Percentiles rank a stretch among this genome's conserved stretches.
Conservation (phyloP, 2,329 filamentous ascomycete genomes). For the Annulohypoxylon truncatum region DNA sequence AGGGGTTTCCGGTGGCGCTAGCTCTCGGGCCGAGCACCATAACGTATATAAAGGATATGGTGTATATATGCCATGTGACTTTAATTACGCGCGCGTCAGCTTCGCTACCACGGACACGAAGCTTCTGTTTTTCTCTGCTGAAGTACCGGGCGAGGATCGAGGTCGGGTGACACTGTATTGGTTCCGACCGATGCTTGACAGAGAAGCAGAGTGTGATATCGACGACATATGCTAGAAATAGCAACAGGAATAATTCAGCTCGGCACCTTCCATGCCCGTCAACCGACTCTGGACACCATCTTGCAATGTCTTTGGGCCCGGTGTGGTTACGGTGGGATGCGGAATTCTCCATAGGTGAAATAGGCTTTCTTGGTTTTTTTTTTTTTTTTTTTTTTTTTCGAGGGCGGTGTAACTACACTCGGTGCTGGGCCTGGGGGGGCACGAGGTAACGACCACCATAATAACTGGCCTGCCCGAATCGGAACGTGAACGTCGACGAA, state of each 20-base stretch:
- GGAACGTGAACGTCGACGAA: background rate
- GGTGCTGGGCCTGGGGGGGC: background rate
- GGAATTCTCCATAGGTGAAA: background rate
- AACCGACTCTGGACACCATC: conserved; percentile 14
- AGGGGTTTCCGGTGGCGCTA: background rate
- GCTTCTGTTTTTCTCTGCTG: conserved; percentile 1
- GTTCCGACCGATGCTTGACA: conserved; percentile 4
- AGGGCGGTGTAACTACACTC: conserved; percentile 1
- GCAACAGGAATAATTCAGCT: background rate
- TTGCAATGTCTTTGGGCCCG: background rate
- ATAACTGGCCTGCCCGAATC: conserved; percentile 1
- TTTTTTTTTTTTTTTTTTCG: too few species aligned
- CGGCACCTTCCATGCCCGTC: conserved; percentile 15
- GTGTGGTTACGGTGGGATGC: background rate
- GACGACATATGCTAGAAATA: conserved; percentile 10
- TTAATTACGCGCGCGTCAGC: conserved; percentile 10
- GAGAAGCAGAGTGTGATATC: conserved; percentile 4
- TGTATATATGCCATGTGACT: conserved; percentile 13
- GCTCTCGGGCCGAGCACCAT: conserved; percentile 4
- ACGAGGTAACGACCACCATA: background rate
- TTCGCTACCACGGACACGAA: conserved; percentile 3
- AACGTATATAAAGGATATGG: background rate
- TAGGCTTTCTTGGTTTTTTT: background rate
- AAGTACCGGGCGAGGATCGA: conserved; percentile 7
- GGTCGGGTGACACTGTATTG: background rate